Evolutionary conservation across 2,329 filamentous ascomycete genomes (phyloP), one percentile per base, ranked within the genome.

Genomic region (Myriosclerotinia scirpicola): DNA sequence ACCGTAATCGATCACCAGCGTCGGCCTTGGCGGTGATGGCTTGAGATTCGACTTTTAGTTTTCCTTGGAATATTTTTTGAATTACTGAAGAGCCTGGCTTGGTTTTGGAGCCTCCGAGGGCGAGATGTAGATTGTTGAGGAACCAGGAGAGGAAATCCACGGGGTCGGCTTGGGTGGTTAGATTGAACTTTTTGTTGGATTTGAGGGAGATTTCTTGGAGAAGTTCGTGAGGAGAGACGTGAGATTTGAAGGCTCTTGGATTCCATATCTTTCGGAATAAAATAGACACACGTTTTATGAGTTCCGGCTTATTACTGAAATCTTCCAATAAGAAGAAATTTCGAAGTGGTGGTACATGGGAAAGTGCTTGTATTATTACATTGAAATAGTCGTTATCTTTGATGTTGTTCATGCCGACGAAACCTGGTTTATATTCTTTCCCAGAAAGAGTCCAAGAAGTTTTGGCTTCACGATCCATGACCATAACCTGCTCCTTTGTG

Each of bases 321-420:
- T 96, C 86, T 76, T 97, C 92, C 1, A 98, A 85, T 74, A 99
- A 87, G 76, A 98, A 88, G 80, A 88, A 98, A 77, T 98, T 97
- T 44, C 95, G 88, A 72, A 99, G 82, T 5, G 95, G 94, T 26
- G 88, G 82, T 36, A 98, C 92, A 78, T 99, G 95, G 3, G 94
- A 89, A 48, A 99, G 84, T 8, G 93, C 90, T 78, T 99, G 95
- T 59, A 96, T 90, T 3, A 97, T 86, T 36, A 97, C 94, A 76
- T 99, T 99, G 76, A 98, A 85, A 80, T 99, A 99, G 81, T 99
- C 95, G 80, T 99, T 99, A 67, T 95, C 92, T 79, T 99, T 99
- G 83, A 99, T 97, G 80, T 99, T 99, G 84, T 99, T 99, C 91
- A 99, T 96, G 71, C 95, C 95, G 69, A 99, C 92, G 77, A 93